A percentile compares a stretch with the other conserved stretches of the same genome.
These are phyloP conservation scores for Penicillium sp. DNA, from an alignment of 2,329 filamentous ascomycete genomes.

Conservation along the genomic window DNA sequence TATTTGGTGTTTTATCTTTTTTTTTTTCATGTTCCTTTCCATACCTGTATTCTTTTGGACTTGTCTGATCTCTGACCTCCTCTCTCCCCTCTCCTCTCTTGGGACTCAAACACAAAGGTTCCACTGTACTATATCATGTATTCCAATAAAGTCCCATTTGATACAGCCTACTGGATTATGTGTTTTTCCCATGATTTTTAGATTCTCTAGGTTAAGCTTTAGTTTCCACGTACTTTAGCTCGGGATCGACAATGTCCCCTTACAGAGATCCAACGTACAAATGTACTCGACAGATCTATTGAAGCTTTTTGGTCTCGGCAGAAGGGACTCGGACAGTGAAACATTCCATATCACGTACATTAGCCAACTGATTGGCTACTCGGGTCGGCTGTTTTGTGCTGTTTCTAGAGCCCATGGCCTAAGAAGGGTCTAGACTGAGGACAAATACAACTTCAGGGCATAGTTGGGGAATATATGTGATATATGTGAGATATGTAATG, in stretches of 20 bases:
- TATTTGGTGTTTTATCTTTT: slow-evolving; percentile 15
- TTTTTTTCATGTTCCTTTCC: slow-evolving; percentile 11
- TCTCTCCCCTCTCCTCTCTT: slow-evolving; percentile 12
- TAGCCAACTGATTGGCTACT: neutral
- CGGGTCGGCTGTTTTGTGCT: slow-evolving; percentile 3
- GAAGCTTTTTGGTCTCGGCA: neutral
- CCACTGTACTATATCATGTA: slow-evolving; percentile 22
- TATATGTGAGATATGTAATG: neutral
- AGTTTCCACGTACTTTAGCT: neutral
- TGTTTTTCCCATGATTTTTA: neutral
- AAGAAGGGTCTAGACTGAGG: neutral
- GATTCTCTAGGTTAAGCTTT: neutral
- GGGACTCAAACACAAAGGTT: slow-evolving; percentile 15
- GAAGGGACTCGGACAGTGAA: no score
- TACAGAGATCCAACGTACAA: neutral
- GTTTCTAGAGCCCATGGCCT: neutral
- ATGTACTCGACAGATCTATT: neutral
- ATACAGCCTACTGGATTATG: neutral
- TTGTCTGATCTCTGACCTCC: slow-evolving; percentile 1
- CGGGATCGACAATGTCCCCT: slow-evolving; percentile 1
- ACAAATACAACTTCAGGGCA: neutral
- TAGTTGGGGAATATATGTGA: neutral
- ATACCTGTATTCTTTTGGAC: slow-evolving; percentile 21
- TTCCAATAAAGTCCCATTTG: slow-evolving; percentile 7
- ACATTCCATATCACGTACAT: neutral